Evolutionary conservation across 140 eudicot genomes (phyloP).

Genomic region (Bidens hawaiensis): DNA sequence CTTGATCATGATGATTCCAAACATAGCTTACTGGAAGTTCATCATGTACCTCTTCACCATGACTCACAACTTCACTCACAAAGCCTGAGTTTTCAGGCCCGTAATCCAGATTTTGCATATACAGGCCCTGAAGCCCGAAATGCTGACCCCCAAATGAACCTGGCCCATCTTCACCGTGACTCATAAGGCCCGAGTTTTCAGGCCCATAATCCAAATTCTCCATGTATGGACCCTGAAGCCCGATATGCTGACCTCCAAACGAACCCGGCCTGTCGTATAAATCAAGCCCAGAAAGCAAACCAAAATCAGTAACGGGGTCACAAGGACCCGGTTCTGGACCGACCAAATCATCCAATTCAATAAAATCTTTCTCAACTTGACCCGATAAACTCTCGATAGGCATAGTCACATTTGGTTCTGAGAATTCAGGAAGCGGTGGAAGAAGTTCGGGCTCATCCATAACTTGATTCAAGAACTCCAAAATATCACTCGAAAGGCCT

Average conservation of each 20-base stretch:
- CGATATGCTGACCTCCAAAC: slow-evolving; percentile 10
- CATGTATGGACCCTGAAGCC: slow-evolving; percentile 23
- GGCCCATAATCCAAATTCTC: slow-evolving; percentile 31
- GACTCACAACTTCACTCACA: no score
- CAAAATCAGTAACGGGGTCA: slow-evolving; percentile 29
- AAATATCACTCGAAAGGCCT: slow-evolving; percentile 30
- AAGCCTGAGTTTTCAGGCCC: no score
- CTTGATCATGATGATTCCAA: no score
- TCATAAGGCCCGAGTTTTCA: slow-evolving; percentile 33
- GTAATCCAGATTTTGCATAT: no score
- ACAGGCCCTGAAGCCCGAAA: no score
- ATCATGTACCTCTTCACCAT: no score
- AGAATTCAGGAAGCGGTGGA: slow-evolving; percentile 38
- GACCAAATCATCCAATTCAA: slow-evolving; percentile 73
- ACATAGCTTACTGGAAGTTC: no score
- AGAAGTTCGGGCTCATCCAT: slow-evolving; percentile 33
- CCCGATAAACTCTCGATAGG: slow-evolving; percentile 9
- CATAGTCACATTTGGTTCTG: slow-evolving; percentile 20
- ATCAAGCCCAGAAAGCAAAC: slow-evolving; percentile 46
- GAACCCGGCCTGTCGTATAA: slow-evolving; percentile 25
- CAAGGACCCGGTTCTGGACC: slow-evolving; percentile 42
- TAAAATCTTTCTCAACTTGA: slow-evolving; percentile 52
- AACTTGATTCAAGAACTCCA: slow-evolving; percentile 37
- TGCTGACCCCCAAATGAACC: no score
- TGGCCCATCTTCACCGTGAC: slow-evolving; percentile 28